Percentiles rank a stretch among this genome's conserved stretches.
Evolutionary conservation across 192 early-diverging fungal genomes (phyloP).

Genomic region (Mycoemilia scoparia): DNA sequence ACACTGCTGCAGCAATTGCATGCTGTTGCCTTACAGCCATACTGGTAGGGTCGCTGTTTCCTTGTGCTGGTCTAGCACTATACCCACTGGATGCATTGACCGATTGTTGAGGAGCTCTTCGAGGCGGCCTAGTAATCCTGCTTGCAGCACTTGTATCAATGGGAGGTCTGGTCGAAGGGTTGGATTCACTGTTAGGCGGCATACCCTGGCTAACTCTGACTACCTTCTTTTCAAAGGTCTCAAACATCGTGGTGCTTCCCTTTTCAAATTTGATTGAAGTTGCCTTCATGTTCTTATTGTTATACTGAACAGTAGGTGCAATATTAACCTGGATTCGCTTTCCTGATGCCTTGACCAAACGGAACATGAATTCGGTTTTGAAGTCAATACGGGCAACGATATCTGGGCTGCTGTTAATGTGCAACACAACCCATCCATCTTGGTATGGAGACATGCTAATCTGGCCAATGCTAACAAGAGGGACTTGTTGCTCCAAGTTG

Average conservation of each 20-base stretch:
- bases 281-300: conserved; percentile 52
- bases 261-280: conserved; percentile 58
- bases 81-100: not conserved
- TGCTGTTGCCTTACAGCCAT: not conserved
- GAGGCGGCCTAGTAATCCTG: not conserved
- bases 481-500: conserved; percentile 32
- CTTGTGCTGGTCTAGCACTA: conserved; percentile 3
- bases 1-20: conserved; percentile 2
- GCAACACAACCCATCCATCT: conserved; percentile 56
- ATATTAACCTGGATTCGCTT: conserved; percentile 40
- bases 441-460: conserved; percentile 47
- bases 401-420: conserved; percentile 37
- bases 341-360: conserved; percentile 35
- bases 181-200: conserved; percentile 32
- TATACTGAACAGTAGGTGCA: conserved; percentile 37
- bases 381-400: conserved; percentile 41
- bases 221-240: conserved; percentile 49
- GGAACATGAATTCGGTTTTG: conserved; percentile 55
- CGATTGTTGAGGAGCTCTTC: not conserved
- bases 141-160: not conserved
- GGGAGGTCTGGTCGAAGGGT: conserved; percentile 2
- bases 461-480: conserved; percentile 31
- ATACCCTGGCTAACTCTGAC: conserved; percentile 41
- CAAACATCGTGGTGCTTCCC: conserved; percentile 33
- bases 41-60: conserved; percentile 1